phyloP scores from a whole-genome alignment of 2,329 filamentous ascomycete species.

The Neonectria punicea region DNA sequence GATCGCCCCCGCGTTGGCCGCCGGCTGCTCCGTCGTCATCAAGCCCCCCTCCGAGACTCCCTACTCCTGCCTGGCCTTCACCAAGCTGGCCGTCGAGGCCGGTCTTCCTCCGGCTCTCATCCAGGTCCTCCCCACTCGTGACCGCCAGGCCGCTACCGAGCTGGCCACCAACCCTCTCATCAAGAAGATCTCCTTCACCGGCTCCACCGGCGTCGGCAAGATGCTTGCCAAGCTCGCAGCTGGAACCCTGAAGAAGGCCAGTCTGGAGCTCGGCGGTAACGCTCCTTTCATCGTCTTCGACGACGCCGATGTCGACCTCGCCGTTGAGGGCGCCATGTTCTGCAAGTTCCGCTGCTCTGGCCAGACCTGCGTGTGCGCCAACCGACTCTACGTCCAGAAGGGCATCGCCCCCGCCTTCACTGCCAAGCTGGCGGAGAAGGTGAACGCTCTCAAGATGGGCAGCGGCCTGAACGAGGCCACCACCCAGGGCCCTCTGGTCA shows the following conservation, averaged over 20 bases:
- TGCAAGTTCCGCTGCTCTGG: constrained; percentile 56
- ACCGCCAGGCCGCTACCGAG: constrained; percentile 45
- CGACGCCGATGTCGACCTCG: constrained; percentile 72
- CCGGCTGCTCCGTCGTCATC: constrained; percentile 79
- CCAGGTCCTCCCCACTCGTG: constrained; percentile 44
- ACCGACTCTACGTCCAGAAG: constrained; percentile 50
- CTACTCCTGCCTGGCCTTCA: constrained; percentile 76
- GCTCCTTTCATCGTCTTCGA: constrained; percentile 72
- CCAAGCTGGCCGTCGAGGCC: constrained; percentile 74
- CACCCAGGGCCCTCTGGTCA: constrained; percentile 61
- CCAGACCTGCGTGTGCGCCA: constrained; percentile 70
- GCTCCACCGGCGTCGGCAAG: constrained; percentile 70
- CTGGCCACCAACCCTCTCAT: constrained; percentile 43
- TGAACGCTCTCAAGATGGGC: constrained; percentile 45
- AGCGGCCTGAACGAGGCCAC: constrained; percentile 38
- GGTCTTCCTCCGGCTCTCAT: constrained; percentile 68
- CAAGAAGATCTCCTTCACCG: constrained; percentile 75
- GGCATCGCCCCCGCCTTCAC: constrained; percentile 45
- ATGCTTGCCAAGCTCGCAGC: constrained; percentile 70
- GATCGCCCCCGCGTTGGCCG: constrained; percentile 69
- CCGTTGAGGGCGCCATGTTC: constrained; percentile 65
- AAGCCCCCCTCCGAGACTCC: constrained; percentile 81
- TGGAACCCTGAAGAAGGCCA: constrained; percentile 72
- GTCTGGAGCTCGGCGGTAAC: constrained; percentile 78
- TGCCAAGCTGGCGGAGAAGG: constrained; percentile 43